Evolutionary conservation across 805 yeast species (phyloP), one percentile per base, ranked within the genome.

Genomic region (Yamadazyma takamatsuzukensis): DNA sequence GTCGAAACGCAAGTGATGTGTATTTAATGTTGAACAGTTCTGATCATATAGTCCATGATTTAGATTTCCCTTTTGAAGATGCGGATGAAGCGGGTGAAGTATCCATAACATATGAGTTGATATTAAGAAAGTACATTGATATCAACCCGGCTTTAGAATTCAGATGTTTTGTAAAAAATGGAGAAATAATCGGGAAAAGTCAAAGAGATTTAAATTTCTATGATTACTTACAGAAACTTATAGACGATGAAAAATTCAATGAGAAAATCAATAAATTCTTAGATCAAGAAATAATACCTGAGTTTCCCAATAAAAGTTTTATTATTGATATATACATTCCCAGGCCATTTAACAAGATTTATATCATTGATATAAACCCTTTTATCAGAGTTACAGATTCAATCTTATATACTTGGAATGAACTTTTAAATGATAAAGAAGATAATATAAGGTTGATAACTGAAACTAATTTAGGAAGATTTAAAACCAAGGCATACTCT

Each of bases 81-180:
- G 53, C 53, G 5, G 61, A 51, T 9, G 48, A 40, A 1, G 44
- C 43, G 1, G 46, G 36, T 9, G 17, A 12, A 7, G 25, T 30
- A 3, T 31, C 25, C 11, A 37, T 42, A 1, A 46, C 48, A 3
- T 75, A 68, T 39, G 94, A 86, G 46, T 59, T 93, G 21, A 82
- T 90, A 2, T 54, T 93, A 25, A 72, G 94, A 27, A 74, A 87
- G 56, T 93, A 97, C 97, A 68, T 76, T 27, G 76, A 70, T 14
- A 61, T 90, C 25, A 87, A 85, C 43, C 97, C 97, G 0, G 86
- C 97, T 0, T 62, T 88, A 47, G 99, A 93, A 54, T 93, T 93
- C 53, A 69, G 99, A 37, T 77, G 89, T 19, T 93, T 88, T 59
- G 84, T 93, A 2, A 71, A 72, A 35, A 72, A 78, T 33, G 58